These are phyloP conservation scores for Fusarium tanahbumbuense DNA, from an alignment of 2,329 filamentous ascomycete species.

Conservation along the genomic window DNA sequence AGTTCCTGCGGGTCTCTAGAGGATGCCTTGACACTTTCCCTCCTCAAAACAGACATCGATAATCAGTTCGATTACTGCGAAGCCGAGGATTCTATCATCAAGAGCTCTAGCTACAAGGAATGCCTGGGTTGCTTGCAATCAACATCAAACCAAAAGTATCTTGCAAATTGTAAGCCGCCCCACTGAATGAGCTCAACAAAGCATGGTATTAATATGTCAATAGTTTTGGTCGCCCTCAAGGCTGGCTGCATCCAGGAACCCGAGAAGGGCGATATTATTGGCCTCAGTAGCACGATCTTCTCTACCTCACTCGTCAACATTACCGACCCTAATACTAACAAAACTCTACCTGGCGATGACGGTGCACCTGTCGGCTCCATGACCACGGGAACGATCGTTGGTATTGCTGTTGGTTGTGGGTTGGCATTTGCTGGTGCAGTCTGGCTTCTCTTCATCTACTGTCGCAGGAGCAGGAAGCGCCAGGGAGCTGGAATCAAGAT, in stretches of 20 bases:
- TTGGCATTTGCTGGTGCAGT: conserved; percentile 57
- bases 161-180: conserved; percentile 62
- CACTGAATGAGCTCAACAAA: neutral
- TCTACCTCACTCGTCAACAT: conserved; percentile 53
- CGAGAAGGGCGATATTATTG: conserved; percentile 51
- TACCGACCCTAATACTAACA: conserved; percentile 50
- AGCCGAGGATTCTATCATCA: conserved; percentile 52
- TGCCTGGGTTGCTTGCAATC: conserved; percentile 60
- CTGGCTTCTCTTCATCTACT: conserved; percentile 61
- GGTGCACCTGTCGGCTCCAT: conserved; percentile 48
- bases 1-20: conserved; percentile 57
- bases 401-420: conserved; percentile 62
- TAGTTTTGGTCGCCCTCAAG: conserved; percentile 61
- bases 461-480: conserved; percentile 47
- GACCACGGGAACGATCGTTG: conserved; percentile 63
- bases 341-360: conserved; percentile 43
- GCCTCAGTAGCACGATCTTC: conserved; percentile 59
- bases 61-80: conserved; percentile 57
- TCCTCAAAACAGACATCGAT: conserved; percentile 29
- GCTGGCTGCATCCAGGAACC: conserved; percentile 62
- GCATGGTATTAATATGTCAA: conserved; percentile 11
- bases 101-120: conserved; percentile 46
- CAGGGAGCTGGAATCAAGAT: conserved; percentile 25
- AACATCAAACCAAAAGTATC: conserved; percentile 55
- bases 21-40: conserved; percentile 49